phyloP scores from a whole-genome alignment of 1,139 yeast genomes.

The Protomyces pachydermus region DNA sequence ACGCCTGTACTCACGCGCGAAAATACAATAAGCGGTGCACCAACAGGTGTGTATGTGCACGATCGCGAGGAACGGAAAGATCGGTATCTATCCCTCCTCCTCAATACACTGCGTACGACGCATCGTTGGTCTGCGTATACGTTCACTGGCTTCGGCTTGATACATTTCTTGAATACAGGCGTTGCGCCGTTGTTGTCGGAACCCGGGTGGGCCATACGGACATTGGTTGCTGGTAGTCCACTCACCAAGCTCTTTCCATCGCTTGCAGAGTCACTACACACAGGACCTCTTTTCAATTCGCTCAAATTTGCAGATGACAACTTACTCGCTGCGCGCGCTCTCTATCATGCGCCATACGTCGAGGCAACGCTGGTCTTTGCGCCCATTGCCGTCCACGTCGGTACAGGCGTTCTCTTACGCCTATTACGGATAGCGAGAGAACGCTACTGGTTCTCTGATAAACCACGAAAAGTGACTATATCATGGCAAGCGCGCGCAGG shows the following conservation, averaged over 20 bases:
- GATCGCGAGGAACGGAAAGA: not conserved
- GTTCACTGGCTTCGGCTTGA: slow-evolving; percentile 12
- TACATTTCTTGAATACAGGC: slow-evolving; percentile 23
- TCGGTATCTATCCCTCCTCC: not conserved
- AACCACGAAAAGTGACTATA: slow-evolving; percentile 1
- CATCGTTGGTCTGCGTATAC: slow-evolving; percentile 21
- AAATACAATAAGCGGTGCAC: not conserved
- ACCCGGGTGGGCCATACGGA: not conserved
- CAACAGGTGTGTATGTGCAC: not conserved
- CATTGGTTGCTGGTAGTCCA: not conserved
- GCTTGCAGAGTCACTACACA: not conserved
- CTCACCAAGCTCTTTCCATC: not conserved
- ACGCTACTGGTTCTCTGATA: slow-evolving; percentile 10
- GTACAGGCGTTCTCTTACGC: not conserved
- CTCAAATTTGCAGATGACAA: slow-evolving; percentile 21
- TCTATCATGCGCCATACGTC: slow-evolving; percentile 13
- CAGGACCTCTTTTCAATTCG: not conserved
- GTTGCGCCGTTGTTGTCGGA: slow-evolving; percentile 17
- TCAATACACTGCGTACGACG: slow-evolving; percentile 12
- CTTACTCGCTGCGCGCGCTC: slow-evolving; percentile 20
- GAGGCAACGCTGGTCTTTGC: slow-evolving; percentile 18
- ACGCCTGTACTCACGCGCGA: not conserved
- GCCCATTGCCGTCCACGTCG: slow-evolving; percentile 10
- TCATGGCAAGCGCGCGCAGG: slow-evolving; percentile 22
- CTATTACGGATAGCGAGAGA: slow-evolving; percentile 10